Evolutionary conservation across 2,329 filamentous ascomycete genomes (phyloP), one percentile per base, ranked within the genome.

Genomic region (Basipetospora chlamydospora): DNA sequence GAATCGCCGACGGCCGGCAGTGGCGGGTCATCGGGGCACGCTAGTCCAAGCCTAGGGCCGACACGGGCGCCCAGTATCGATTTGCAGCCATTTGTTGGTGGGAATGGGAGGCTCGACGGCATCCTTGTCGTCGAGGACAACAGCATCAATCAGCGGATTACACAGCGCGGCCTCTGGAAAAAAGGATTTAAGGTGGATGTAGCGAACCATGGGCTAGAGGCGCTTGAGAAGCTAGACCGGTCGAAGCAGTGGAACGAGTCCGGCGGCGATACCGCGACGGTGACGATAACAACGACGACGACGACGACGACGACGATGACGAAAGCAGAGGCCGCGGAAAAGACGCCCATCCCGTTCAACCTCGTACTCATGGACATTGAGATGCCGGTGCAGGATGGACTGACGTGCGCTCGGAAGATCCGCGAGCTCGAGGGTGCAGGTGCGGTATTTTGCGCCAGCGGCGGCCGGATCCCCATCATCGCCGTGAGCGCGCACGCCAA

Each of bases 351-450:
- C 18, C 56, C 61, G 1, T 55, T 79, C 17, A 70, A 70, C 34
- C 60, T 82, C 4, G 70, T 84, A 13, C 60, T 84, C 15, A 84
- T 84, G 79, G 80, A 84, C 46, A 73, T 81, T 45, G 77, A 83
- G 49, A 83, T 84, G 79, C 79, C 79, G 2, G 57, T 82, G 12
- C 78, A 80, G 63, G 77, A 83, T 45, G 80, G 80, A 0, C 57
- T 80, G 39, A 72, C 73, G 2, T 80, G 77, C 48, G 77, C 76
- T 10, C 63, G 64, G 22, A 63, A 65, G 29, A 81, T 85, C 38
- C 66, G 80, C 12, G 63, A 72, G 42, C 53, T 80, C 39, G 74
- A 81, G 51, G 55, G 54, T 28, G 54, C 62, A 23, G 69, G 70
- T 7, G 61, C 61, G 41, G 58, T 78, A 4, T 52, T 59, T 28